Evolutionary conservation across 2,329 filamentous ascomycete species (phyloP), one percentile per base, ranked within the genome.

Genomic region (Verticillium zaregamsianum): DNA sequence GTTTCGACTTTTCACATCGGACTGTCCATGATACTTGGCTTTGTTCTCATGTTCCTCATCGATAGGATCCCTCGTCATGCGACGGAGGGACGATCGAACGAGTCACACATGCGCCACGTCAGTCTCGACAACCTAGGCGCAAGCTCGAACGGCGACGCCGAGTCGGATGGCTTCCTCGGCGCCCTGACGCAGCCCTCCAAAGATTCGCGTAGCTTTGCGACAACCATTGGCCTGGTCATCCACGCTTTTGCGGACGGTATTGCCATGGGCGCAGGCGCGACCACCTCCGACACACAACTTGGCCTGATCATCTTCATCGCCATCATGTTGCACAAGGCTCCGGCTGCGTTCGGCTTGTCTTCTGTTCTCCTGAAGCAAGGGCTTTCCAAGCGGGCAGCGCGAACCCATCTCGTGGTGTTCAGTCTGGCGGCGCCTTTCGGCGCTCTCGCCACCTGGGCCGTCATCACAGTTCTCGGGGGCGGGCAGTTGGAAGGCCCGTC

Each of bases 261-360:
- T 64, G 95, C 95, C 2, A 88, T 99, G 77, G 95, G 95, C 25
- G 95, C 95, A 28, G 97, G 93, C 0, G 91, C 90, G 3, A 89
- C 91, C 4, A 86, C 88, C 3, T 81, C 86, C 2, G 88, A 92
- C 68, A 86, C 86, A 64, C 89, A 90, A 62, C 79, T 99, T 12
- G 92, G 91, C 39, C 87, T 98, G 63, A 91, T 99, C 68, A 92
- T 99, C 45, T 99, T 99, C 74, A 77, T 97, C 49, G 95, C 95
- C 12, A 95, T 99, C 68, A 96, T 99, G 91, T 86, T 98, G 6
- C 95, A 99, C 76, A 99, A 98, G 78, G 94, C 93, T 1, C 94
- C 93, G 0, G 95, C 95, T 1, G 93, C 95, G 0, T 99, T 99
- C 77, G 95, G 95, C 0, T 79, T 99, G 57, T 98, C 94, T 0